These are phyloP conservation scores for Hyphodiscus hymeniophilus DNA, from an alignment of 495 filamentous ascomycete genomes.

Conservation along the genomic window DNA sequence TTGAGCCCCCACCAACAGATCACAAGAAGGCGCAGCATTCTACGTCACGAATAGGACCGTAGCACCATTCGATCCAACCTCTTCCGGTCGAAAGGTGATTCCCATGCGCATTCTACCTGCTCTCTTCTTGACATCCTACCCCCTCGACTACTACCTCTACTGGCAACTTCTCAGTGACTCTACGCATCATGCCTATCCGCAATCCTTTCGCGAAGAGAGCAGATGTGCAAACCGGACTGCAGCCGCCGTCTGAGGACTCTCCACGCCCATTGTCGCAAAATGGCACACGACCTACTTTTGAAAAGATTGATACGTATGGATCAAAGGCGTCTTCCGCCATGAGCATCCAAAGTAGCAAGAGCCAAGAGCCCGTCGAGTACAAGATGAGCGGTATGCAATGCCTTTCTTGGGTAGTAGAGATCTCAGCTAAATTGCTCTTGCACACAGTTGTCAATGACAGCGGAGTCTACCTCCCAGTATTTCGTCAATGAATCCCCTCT, in stretches of 20 bases:
- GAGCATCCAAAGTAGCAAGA: conserved; percentile 50
- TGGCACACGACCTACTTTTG: conserved; percentile 40
- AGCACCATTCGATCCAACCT: background rate
- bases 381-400: conserved; percentile 67
- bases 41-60: too few species aligned
- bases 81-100: too few species aligned
- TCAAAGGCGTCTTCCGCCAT: conserved; percentile 51
- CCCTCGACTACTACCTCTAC: too few species aligned
- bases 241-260: conserved; percentile 45
- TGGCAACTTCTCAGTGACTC: background rate
- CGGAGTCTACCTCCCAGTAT: conserved; percentile 89
- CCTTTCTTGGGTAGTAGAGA: background rate
- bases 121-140: too few species aligned
- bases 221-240: conserved; percentile 33
- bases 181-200: conserved; percentile 59
- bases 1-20: background rate
- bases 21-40: too few species aligned
- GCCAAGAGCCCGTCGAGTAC: conserved; percentile 60
- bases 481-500: conserved; percentile 3
- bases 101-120: too few species aligned
- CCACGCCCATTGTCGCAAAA: conserved; percentile 29
- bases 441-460: conserved; percentile 85
- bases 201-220: conserved; percentile 61
- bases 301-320: conserved; percentile 45
- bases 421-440: background rate